Conservation (phyloP, 495 filamentous ascomycete genomes). For the Parathielavia appendiculata region DNA sequence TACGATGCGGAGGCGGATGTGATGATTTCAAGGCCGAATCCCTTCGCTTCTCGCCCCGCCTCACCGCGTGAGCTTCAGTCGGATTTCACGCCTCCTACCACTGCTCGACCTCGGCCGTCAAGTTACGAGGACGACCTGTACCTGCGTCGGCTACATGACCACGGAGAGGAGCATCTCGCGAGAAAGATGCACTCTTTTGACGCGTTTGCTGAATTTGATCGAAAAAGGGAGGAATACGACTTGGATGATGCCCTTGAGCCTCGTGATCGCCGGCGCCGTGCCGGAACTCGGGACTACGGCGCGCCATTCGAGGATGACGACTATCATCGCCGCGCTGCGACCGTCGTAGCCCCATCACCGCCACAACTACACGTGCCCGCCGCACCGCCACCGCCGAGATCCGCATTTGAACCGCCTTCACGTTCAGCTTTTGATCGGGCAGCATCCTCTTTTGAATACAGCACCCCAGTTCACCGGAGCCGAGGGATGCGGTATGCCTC, state of each 20-base stretch:
- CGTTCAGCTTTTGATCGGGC: conserved; percentile 34
- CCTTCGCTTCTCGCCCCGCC: conserved; percentile 23
- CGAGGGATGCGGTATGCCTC: conserved; percentile 32
- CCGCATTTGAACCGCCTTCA: conserved; percentile 28
- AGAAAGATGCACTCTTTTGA: conserved; percentile 46
- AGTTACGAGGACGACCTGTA: conserved; percentile 52
- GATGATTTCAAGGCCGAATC: conserved; percentile 22
- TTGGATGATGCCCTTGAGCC: conserved; percentile 37
- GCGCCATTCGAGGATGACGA: conserved; percentile 36
- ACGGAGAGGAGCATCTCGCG: conserved; percentile 52
- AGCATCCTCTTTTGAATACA: conserved; percentile 34
- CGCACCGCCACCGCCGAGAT: conserved; percentile 33
- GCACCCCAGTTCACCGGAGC: conserved; percentile 30
- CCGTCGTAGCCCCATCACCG: conserved; percentile 35
- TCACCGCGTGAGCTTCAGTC: conserved; percentile 31
- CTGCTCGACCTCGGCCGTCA: conserved; percentile 34
- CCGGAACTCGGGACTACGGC: conserved; percentile 8
- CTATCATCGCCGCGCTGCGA: conserved; percentile 39
- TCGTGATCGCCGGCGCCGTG: conserved; percentile 36
- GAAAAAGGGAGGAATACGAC: conserved; percentile 12
- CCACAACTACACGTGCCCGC: conserved; percentile 24
- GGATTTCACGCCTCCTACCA: conserved; percentile 17
- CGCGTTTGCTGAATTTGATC: conserved; percentile 24
- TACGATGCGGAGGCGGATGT: conserved; percentile 56
- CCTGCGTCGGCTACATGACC: conserved; percentile 49